Percentiles rank a stretch among this genome's conserved stretches.
phyloP scores from a whole-genome alignment of 768 basidiomycete species.

The Mycena polygramma region DNA sequence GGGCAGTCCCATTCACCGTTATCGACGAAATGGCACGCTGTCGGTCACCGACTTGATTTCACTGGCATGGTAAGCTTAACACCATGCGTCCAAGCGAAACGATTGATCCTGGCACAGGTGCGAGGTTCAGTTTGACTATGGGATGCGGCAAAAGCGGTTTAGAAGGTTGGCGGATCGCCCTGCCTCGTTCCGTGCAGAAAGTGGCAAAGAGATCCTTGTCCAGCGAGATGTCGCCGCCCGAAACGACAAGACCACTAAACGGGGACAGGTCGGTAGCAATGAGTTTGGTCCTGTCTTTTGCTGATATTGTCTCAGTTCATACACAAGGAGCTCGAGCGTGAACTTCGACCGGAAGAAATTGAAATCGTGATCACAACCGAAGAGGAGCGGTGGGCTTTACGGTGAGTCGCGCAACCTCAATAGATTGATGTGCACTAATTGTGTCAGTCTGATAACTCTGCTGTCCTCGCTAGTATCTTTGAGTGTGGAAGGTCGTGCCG shows the following conservation, averaged over 20 bases:
- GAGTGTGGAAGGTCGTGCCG: slow-evolving; percentile 57
- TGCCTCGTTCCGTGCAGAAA: slow-evolving; percentile 63
- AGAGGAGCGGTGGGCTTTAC: slow-evolving; percentile 86
- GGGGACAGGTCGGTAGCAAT: slow-evolving; percentile 63
- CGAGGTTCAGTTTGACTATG: slow-evolving; percentile 84
- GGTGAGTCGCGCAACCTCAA: slow-evolving; percentile 55
- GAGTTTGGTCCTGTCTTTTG: slow-evolving; percentile 3
- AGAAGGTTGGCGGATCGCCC: slow-evolving; percentile 66
- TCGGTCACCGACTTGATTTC: slow-evolving; percentile 75
- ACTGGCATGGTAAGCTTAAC: slow-evolving; percentile 68
- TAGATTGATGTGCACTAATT: neutral
- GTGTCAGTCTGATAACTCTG: slow-evolving; percentile 78
- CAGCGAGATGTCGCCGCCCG: slow-evolving; percentile 61
- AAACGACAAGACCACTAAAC: slow-evolving; percentile 67
- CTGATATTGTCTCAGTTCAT: slow-evolving; percentile 61
- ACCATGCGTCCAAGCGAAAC: slow-evolving; percentile 18
- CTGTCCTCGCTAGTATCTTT: slow-evolving; percentile 73
- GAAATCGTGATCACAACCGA: slow-evolving; percentile 61
- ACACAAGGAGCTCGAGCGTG: slow-evolving; percentile 82
- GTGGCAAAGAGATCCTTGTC: slow-evolving; percentile 73
- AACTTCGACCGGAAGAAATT: slow-evolving; percentile 72
- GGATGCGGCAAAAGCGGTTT: slow-evolving; percentile 70
- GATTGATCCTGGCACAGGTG: slow-evolving; percentile 63
- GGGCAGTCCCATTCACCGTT: slow-evolving; percentile 55
- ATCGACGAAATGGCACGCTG: slow-evolving; percentile 60